Evolutionary conservation across 1,284 basidiomycete species (phyloP).

Genomic region (Ustilago sp.): DNA sequence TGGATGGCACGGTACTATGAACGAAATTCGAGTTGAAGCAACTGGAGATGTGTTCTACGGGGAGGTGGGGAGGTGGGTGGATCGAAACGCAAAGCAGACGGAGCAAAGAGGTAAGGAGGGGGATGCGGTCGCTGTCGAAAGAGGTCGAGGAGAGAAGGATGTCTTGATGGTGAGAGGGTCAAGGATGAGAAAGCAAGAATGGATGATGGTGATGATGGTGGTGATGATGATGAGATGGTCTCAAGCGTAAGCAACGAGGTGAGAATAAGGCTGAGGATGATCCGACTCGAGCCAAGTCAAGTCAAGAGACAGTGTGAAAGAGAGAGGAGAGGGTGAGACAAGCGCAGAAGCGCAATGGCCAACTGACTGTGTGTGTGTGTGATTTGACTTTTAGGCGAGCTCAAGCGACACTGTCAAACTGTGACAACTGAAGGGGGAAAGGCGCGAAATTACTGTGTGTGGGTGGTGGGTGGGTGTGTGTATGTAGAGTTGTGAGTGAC

Average conservation of each 20-base stretch:
- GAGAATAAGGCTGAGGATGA: background rate
- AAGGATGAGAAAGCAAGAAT: background rate
- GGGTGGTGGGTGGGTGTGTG: background rate
- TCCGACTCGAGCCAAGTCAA: background rate
- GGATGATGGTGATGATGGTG: background rate
- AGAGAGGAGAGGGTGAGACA: constrained; percentile 3
- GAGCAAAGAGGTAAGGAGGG: background rate
- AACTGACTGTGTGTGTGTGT: background rate
- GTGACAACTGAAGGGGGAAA: background rate
- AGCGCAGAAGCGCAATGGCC: background rate
- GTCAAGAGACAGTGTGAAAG: background rate
- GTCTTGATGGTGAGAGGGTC: constrained; percentile 15
- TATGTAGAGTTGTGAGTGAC: background rate
- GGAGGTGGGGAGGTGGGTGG: background rate
- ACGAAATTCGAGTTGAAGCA: background rate
- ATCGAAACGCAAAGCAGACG: background rate
- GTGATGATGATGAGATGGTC: background rate
- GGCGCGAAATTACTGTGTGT: background rate
- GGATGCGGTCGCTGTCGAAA: background rate
- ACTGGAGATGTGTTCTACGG: background rate
- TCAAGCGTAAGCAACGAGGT: background rate
- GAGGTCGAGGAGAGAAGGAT: background rate
- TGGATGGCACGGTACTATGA: background rate
- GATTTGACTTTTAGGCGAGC: background rate
- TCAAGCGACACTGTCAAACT: constrained; percentile 5